Evolutionary conservation across 495 filamentous ascomycete genomes (phyloP).

Genomic region (Aspergillus asperescens): DNA sequence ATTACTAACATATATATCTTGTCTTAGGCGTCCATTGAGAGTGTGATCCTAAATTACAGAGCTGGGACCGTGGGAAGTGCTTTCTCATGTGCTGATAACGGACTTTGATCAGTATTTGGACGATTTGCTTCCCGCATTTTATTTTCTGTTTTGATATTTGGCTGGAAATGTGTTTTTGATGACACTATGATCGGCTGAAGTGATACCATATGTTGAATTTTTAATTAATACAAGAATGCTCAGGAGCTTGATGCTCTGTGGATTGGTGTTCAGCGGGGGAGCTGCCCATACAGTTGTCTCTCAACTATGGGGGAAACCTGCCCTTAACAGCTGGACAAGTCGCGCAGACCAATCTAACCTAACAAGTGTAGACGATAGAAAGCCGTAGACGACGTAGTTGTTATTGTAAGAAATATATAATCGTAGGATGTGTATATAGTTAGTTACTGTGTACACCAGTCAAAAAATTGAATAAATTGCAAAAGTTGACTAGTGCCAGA

Average conservation of each 20-base stretch:
- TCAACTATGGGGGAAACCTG: too few species aligned
- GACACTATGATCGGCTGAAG: neutral
- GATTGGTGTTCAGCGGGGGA: neutral
- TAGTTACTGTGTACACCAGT: too few species aligned
- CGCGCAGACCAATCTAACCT: too few species aligned
- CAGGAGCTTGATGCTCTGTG: neutral
- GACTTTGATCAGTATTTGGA: conserved; percentile 25
- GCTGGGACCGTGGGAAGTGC: conserved; percentile 49
- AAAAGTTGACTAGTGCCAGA: neutral
- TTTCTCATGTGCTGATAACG: conserved; percentile 62
- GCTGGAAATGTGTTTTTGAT: neutral
- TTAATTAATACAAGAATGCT: conserved; percentile 2
- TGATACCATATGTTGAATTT: neutral
- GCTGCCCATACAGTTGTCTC: neutral
- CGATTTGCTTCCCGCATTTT: neutral
- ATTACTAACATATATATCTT: conserved; percentile 8
- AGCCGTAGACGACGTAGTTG: too few species aligned
- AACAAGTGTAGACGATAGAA: too few species aligned
- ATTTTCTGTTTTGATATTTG: neutral
- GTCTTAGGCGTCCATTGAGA: conserved; percentile 51
- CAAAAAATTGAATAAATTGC: neutral
- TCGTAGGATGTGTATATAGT: too few species aligned
- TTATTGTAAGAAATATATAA: too few species aligned
- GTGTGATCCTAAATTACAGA: conserved; percentile 57
- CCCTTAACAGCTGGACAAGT: too few species aligned